A percentile compares a stretch with the other conserved stretches of the same genome.
These are phyloP conservation scores for Pestalotiopsis sp. DNA, from an alignment of 2,329 filamentous ascomycete species.

Conservation along the genomic window DNA sequence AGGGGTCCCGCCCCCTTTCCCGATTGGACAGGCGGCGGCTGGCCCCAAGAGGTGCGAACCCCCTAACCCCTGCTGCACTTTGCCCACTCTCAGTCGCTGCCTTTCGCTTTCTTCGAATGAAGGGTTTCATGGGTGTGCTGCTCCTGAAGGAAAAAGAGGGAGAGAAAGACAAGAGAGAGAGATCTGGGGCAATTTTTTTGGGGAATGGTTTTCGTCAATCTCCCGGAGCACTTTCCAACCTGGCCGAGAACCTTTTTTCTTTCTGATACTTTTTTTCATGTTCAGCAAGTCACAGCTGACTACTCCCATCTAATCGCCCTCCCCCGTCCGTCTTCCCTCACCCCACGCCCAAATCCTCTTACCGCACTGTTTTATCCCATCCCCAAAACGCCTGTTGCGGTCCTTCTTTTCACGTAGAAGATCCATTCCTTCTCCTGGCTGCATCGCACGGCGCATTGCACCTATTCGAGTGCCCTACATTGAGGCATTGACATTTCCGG, in stretches of 20 bases:
- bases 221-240: conserved; percentile 1
- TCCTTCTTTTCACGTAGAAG: neutral
- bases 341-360: neutral
- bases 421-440: neutral
- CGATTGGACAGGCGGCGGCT: conserved; percentile 18
- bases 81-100: conserved; percentile 17
- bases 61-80: conserved; percentile 13
- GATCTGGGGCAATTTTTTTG: neutral
- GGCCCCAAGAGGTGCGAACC: neutral
- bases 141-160: conserved; percentile 1
- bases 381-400: neutral
- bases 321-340: neutral
- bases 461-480: neutral
- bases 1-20: conserved; percentile 22
- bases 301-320: neutral
- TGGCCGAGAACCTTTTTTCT: neutral
- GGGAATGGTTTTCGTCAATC: conserved; percentile 4
- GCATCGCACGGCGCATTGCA: neutral
- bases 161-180: neutral
- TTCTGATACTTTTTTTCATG: neutral
- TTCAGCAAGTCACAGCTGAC: neutral
- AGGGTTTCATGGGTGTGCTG: conserved; percentile 13
- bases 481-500: neutral
- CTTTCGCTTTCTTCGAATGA: conserved; percentile 16
- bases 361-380: neutral